Base-by-base conservation (phyloP, 805 yeast genomes). In the Blastobotrys chiropterorum region DNA sequence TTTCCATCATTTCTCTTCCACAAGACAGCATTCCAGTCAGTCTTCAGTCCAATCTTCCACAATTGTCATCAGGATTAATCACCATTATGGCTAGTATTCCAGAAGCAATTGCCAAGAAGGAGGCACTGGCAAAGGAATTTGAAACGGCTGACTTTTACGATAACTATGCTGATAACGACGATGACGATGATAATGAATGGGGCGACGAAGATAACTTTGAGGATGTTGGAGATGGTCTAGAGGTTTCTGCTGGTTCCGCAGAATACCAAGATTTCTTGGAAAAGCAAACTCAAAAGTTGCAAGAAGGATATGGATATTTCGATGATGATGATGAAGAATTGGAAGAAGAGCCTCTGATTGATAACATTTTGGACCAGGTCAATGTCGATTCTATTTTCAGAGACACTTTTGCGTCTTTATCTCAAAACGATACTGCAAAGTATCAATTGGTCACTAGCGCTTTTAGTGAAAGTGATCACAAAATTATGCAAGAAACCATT, bases 341-440 rank as follows among this genome's bases (percentile, higher is more conserved):
- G 44, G 82, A 83, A 45, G 97, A 90, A 62, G 96, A 86, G 63
- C 82, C 96, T 7, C 73, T 86, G 63, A 79, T 86, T 21, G 85
- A 83, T 57, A 85, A 92, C 0, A 83, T 95, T 2, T 75, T 94
- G 46, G 97, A 92, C 63, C 72, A 74, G 42, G 69, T 90, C 47
- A 86, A 92, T 63, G 83, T 86, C 2, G 89, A 82, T 67, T 73
- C 74, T 14, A 78, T 80, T 2, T 82, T 90, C 67, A 80, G 82
- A 52, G 76, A 78, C 16, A 75, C 79, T 16, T 67, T 87, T 15
- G 53, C 72, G 2, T 62, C 65, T 1, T 63, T 86, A 17, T 83
- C 81, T 59, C 73, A 70, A 30, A 63, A 67, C 6, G 81, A 82
- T 56, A 66, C 70, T 0, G 60, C 62, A 14, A 74, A 74, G 54